Evolutionary conservation across 2,329 filamentous ascomycete genomes (phyloP), one percentile per base, ranked within the genome.

Genomic region (Fusarium tricinctum): DNA sequence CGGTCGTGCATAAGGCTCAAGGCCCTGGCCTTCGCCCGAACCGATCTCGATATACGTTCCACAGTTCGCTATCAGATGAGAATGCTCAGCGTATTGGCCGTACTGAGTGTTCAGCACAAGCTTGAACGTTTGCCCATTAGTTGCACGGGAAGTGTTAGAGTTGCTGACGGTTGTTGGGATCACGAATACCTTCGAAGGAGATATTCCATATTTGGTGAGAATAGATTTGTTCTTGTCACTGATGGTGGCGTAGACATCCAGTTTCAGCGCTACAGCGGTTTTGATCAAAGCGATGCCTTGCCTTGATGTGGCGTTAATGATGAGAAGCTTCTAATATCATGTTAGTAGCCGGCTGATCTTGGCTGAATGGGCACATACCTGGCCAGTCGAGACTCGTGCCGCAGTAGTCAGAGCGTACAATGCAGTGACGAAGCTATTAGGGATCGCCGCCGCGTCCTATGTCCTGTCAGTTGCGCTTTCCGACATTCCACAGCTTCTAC

Each of bases 251-350:
- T 69, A 50, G 15, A 72, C 60, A 15, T 72, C 69, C 1, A 72
- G 58, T 13, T 71, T 69, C 2, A 72, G 60, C 0, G 64, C 67
- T 13, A 30, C 72, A 17, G 69, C 67, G 10, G 20, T 63, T 28
- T 72, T 72, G 32, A 71, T 55, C 19, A 72, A 38, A 40, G 69
- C 69, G 20, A 72, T 69, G 39, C 69, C 69, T 55, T 72, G 69
- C 10, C 28, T 55, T 4, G 69, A 63, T 0, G 55, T 61, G 19
- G 64, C 69, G 32, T 72, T 71, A 26, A 68, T 14, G 33, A 72
- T 19, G 15, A 72, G 69, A 33, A 72, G 55, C 63, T 70, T 72
- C 69, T 71, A 2, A 19, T 23, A 2, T 4, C 3, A 22, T 33
- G 43, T 70, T 40, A 70, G 9, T 33, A 22, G 3, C 9, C 17